These are phyloP conservation scores for Cymbopogon citratus DNA, from an alignment of 176 grass and related monocot genomes.

Conservation along the genomic window DNA sequence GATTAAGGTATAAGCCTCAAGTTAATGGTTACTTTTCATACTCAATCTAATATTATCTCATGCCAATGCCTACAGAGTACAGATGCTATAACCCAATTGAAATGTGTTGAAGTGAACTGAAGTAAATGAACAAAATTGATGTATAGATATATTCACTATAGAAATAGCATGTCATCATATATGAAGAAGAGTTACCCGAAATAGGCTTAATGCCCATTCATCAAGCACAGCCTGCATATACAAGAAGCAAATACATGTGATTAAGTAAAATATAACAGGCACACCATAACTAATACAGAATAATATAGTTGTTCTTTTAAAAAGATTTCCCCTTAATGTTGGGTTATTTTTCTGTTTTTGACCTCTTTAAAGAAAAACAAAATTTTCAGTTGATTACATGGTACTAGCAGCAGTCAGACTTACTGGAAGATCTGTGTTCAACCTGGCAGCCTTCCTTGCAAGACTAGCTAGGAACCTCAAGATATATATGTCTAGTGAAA, in stretches of 20 bases:
- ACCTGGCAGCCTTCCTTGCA: conserved; percentile 54
- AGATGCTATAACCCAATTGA: background rate
- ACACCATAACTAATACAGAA: background rate
- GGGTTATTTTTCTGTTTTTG: background rate
- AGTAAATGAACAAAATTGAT: background rate
- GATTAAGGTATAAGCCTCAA: background rate
- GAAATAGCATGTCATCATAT: background rate
- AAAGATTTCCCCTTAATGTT: background rate
- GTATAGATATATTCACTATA: conserved; percentile 1
- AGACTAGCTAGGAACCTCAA: conserved; percentile 83
- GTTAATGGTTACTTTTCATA: background rate
- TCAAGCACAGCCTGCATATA: conserved; percentile 79
- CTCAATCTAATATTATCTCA: background rate
- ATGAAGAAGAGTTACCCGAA: conserved; percentile 61
- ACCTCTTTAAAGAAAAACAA: background rate
- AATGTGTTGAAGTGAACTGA: background rate
- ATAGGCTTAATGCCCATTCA: conserved; percentile 94
- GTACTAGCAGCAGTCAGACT: background rate
- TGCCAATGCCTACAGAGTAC: background rate
- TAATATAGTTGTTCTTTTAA: conserved; percentile 11
- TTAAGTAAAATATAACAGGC: conserved; percentile 29
- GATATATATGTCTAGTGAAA: conserved; percentile 95
- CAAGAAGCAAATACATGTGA: conserved; percentile 10
- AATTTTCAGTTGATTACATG: background rate
- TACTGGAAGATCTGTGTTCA: conserved; percentile 96